phyloP scores from a whole-genome alignment of 805 yeast species.

The Saccharomycopsis sp. region DNA sequence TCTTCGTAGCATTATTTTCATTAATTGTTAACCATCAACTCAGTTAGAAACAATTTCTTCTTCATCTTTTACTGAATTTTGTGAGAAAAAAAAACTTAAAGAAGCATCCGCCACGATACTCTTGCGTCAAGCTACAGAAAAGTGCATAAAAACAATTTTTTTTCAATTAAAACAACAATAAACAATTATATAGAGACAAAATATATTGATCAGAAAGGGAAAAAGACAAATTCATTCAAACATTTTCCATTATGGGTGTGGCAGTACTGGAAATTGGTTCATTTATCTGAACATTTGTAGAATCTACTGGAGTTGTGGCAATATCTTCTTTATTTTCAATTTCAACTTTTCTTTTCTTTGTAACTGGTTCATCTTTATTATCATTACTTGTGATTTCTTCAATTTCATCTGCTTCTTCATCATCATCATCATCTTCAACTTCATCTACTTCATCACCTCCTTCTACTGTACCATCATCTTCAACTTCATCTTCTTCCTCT shows the following conservation, averaged over 20 bases:
- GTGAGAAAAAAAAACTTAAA: no score
- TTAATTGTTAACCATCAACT: no score
- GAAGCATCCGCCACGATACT: no score
- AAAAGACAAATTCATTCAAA: not conserved
- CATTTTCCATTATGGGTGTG: not conserved
- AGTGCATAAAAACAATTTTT: not conserved
- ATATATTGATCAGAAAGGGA: no score
- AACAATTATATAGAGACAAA: not conserved
- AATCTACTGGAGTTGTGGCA: slow-evolving; percentile 16
- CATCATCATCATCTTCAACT: slow-evolving; percentile 32
- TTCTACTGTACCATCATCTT: slow-evolving; percentile 31
- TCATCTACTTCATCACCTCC: no score
- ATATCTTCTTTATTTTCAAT: not conserved
- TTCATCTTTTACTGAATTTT: no score
- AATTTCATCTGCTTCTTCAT: slow-evolving; percentile 23
- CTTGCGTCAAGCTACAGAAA: not conserved
- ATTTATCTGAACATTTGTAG: slow-evolving; percentile 6
- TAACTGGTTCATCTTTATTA: slow-evolving; percentile 10
- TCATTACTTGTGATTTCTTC: not conserved
- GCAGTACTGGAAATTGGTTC: not conserved
- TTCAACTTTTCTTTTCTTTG: slow-evolving; percentile 8
- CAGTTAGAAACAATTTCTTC: no score
- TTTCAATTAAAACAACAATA: not conserved
- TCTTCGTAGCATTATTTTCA: no score
- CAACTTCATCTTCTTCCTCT: slow-evolving; percentile 39